Evolutionary conservation across 169 alveolate species (phyloP).

Genomic region (Babesia bovis): DNA sequence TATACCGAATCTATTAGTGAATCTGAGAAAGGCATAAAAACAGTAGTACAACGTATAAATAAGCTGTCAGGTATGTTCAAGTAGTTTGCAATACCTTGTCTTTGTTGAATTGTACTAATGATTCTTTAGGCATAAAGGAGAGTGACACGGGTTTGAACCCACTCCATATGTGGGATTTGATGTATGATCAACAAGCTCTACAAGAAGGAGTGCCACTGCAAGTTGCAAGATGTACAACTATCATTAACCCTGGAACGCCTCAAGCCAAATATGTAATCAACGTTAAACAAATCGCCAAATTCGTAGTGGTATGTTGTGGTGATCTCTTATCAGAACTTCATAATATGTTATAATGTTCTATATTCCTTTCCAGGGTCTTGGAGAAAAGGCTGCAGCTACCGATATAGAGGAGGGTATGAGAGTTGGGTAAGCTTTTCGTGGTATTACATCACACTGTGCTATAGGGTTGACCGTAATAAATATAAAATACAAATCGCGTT

Average conservation of each 20-base stretch:
- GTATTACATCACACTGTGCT: too few relatives aligned
- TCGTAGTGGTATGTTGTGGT: constrained; percentile 90
- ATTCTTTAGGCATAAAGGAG: constrained; percentile 89
- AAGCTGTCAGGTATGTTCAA: constrained; percentile 70
- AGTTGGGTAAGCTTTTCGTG: constrained; percentile 88
- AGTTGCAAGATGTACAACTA: constrained; percentile 98
- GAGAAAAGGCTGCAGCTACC: constrained; percentile 98
- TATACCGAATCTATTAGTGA: constrained; percentile 70
- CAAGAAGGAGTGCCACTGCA: constrained; percentile 95
- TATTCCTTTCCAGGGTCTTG: constrained; percentile 85
- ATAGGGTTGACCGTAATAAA: constrained; percentile 89
- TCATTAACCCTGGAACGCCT: constrained; percentile 95
- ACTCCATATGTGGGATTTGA: constrained; percentile 98
- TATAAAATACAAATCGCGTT: constrained; percentile 95
- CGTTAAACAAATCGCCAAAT: constrained; percentile 97
- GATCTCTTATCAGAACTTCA: too few relatives aligned
- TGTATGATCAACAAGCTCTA: constrained; percentile 93
- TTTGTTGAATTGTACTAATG: background rate
- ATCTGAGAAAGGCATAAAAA: constrained; percentile 76
- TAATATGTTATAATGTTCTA: too few relatives aligned
- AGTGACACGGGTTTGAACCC: constrained; percentile 98
- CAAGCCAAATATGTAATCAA: constrained; percentile 94
- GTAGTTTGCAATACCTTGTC: background rate
- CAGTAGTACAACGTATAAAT: constrained; percentile 68
- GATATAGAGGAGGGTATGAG: constrained; percentile 99